Evolutionary conservation across 1,284 basidiomycete genomes (phyloP).

Genomic region (Gomphus bonarii): DNA sequence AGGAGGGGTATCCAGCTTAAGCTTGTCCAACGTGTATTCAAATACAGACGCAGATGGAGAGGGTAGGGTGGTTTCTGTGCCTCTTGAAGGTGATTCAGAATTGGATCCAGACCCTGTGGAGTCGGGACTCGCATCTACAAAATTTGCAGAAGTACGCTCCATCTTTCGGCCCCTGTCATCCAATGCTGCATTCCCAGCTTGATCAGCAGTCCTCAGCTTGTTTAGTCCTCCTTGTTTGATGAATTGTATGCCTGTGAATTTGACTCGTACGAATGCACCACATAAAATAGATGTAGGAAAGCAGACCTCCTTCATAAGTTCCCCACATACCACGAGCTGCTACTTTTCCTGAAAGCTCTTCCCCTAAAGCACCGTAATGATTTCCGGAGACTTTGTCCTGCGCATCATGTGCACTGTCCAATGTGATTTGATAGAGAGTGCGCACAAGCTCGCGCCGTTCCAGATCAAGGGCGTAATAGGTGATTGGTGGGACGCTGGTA

Average conservation of each 20-base stretch:
- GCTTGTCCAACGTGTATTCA: not conserved
- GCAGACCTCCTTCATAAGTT: conserved; percentile 72
- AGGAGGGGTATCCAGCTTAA: conserved; percentile 24
- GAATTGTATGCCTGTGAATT: conserved; percentile 35
- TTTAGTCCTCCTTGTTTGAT: conserved; percentile 49
- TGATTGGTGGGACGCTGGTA: conserved; percentile 41
- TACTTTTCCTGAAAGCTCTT: conserved; percentile 59
- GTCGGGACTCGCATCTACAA: not conserved
- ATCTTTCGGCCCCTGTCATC: conserved; percentile 9
- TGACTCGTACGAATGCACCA: conserved; percentile 24
- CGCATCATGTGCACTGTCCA: conserved; percentile 12
- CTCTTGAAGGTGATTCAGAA: conserved; percentile 11
- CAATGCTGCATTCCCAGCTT: conserved; percentile 13
- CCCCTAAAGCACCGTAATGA: conserved; percentile 33
- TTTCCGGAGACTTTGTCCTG: not conserved
- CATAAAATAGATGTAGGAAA: conserved; percentile 4
- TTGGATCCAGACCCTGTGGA: conserved; percentile 12
- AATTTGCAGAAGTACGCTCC: conserved; percentile 12
- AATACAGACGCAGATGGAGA: conserved; percentile 3
- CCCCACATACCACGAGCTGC: conserved; percentile 78
- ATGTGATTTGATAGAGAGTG: conserved; percentile 61
- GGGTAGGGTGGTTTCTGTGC: conserved; percentile 10
- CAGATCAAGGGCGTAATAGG: conserved; percentile 91
- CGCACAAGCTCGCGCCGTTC: conserved; percentile 81
- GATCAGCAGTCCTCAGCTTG: conserved; percentile 14